A percentile compares a stretch with the other conserved stretches of the same genome.
Conservation (phyloP, 139 green algal species). For the Medakamo hakoo region DNA sequence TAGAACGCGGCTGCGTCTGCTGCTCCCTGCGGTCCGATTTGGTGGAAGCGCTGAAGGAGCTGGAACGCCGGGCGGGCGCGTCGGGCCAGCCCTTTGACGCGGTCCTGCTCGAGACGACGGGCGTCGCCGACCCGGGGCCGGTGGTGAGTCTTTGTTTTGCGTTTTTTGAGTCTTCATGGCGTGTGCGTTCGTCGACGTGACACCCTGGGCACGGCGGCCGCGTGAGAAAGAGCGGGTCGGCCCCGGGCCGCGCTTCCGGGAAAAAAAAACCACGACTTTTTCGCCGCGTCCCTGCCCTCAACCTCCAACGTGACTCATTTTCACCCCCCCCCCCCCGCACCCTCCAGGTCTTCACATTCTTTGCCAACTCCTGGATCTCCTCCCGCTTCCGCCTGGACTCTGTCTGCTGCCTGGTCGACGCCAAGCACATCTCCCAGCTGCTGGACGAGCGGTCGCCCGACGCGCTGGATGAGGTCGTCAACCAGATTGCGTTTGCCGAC, state of each 20-base stretch:
- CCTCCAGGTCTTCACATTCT: constrained; percentile 55
- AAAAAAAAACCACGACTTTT: too few relatives aligned
- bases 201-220: too few relatives aligned
- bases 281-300: too few relatives aligned
- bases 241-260: too few relatives aligned
- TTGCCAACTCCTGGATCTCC: constrained; percentile 67
- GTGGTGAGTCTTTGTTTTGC: constrained; percentile 18
- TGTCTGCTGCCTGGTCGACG: constrained; percentile 65
- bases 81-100: constrained; percentile 25
- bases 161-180: too few relatives aligned
- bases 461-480: background rate
- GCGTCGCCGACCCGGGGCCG: constrained; percentile 64
- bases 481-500: constrained; percentile 75
- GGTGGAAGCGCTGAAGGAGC: constrained; percentile 49
- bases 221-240: too few relatives aligned
- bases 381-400: constrained; percentile 52
- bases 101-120: constrained; percentile 69
- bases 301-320: background rate
- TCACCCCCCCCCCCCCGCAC: background rate
- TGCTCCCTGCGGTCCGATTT: constrained; percentile 71
- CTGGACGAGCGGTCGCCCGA: background rate
- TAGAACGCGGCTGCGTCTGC: constrained; percentile 73
- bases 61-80: constrained; percentile 26
- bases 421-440: constrained; percentile 25
- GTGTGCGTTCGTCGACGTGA: background rate